Evolutionary conservation across 2,329 filamentous ascomycete genomes (phyloP), one percentile per base, ranked within the genome.

Genomic region (Zymoseptoria crescenta): DNA sequence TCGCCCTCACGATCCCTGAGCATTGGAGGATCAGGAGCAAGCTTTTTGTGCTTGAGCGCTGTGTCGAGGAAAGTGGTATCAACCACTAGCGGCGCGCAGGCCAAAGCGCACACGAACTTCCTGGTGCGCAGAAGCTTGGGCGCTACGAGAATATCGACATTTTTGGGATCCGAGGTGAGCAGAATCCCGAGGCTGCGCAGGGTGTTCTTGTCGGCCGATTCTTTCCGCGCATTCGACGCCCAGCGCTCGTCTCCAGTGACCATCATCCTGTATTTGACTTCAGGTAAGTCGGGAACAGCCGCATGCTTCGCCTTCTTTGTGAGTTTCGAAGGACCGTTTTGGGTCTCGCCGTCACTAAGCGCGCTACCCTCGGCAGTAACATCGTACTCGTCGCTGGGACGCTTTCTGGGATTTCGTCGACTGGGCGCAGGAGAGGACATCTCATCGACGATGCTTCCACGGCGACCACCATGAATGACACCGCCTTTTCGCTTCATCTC

Each of bases 51-150:
- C 52, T 88, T 84, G 9, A 97, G 79, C 52, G 88, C 90, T 24
- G 83, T 80, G 58, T 93, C 88, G 59, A 99, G 83, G 73, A 91
- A 99, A 8, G 83, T 81, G 0, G 87, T 88, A 52, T 85, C 86
- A 56, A 97, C 82, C 50, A 97, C 83, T 1, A 83, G 81, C 0
- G 91, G 90, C 0, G 89, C 91, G 60, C 85, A 86, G 19, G 94
- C 91, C 28, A 99, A 77, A 10, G 91, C 91, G 62, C 87, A 88
- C 54, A 97, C 86, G 71, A 99, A 99, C 71, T 99, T 99, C 72
- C 90, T 86, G 0, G 94, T 99, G 45, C 94, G 87, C 35, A 96
- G 84, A 62, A 97, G 85, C 49, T 85, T 83, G 0, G 93, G 94
- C 3, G 93, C 93, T 35, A 91, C 91, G 9, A 99, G 83, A 71